A percentile compares a stretch with the other conserved stretches of the same genome.
phyloP scores from a whole-genome alignment of 179 eudicot species.

The Gypsophila paniculata region DNA sequence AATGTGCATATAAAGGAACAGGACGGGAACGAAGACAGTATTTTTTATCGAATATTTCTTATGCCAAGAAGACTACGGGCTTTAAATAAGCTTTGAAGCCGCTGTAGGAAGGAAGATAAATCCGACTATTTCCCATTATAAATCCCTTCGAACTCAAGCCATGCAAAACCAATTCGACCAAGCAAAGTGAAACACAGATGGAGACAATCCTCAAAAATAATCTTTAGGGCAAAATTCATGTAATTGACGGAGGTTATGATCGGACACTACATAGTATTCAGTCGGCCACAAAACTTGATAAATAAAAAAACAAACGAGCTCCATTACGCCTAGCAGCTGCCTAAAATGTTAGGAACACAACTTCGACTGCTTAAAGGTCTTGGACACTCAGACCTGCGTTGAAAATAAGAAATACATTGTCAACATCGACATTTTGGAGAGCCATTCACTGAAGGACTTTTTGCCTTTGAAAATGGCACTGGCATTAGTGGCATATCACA shows the following conservation, averaged over 20 bases:
- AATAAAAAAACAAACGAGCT: conserved; percentile 9
- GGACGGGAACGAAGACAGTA: too few relatives aligned
- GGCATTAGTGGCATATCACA: too few relatives aligned
- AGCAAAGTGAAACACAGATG: not conserved
- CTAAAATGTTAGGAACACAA: conserved; percentile 16
- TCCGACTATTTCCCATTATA: too few relatives aligned
- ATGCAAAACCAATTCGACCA: too few relatives aligned
- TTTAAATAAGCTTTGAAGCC: too few relatives aligned
- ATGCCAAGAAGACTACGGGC: too few relatives aligned
- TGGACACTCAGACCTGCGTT: conserved; percentile 34
- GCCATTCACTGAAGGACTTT: too few relatives aligned
- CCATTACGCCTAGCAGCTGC: conserved; percentile 22
- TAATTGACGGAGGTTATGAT: not conserved
- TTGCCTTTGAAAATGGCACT: too few relatives aligned
- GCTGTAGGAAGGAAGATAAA: too few relatives aligned
- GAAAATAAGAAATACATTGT: not conserved
- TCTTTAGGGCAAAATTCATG: not conserved
- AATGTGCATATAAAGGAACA: too few relatives aligned
- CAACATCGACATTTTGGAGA: not conserved
- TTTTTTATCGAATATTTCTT: too few relatives aligned
- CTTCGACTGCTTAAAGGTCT: conserved; percentile 21
- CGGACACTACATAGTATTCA: conserved; percentile 17
- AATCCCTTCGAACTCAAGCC: too few relatives aligned
- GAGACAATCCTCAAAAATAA: not conserved
- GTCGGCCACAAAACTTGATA: conserved; percentile 14